These are phyloP conservation scores for Sequoiadendron giganteum DNA, from an alignment of 75 land plant genomes.

Conservation along the genomic window DNA sequence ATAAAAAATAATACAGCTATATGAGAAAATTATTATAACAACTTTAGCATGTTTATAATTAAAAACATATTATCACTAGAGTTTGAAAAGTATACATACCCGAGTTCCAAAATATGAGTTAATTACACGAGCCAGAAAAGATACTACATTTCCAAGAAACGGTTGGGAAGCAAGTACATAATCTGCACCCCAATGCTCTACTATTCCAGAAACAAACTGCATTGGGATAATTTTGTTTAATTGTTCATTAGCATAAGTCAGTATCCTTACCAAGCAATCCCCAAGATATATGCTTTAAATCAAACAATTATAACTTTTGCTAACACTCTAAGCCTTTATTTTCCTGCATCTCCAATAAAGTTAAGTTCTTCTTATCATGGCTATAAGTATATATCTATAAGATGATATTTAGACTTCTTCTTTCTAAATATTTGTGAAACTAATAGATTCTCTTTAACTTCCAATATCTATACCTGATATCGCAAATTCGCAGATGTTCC, in stretches of 20 bases:
- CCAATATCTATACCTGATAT: constrained; percentile 61
- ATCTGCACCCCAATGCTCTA: constrained; percentile 90
- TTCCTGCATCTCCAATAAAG: background rate
- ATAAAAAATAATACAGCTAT: background rate
- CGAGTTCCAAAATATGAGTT: constrained; percentile 93
- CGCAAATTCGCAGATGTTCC: constrained; percentile 89
- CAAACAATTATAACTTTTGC: background rate
- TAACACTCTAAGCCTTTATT: background rate
- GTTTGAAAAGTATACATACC: constrained; percentile 42
- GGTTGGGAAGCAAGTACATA: constrained; percentile 56
- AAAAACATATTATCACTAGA: background rate
- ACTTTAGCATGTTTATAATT: background rate
- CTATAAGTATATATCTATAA: background rate
- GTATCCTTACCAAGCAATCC: background rate
- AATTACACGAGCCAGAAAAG: constrained; percentile 71
- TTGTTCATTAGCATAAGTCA: background rate
- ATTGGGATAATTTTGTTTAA: constrained; percentile 4
- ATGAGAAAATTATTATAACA: background rate
- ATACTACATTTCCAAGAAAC: constrained; percentile 64
- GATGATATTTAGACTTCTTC: background rate
- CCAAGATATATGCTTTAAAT: background rate
- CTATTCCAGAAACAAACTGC: constrained; percentile 87
- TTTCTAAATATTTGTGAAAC: background rate
- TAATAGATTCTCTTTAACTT: background rate
- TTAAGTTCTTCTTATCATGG: background rate